phyloP scores from a whole-genome alignment of 768 basidiomycete genomes.

The Phanerochaete carnosa region DNA sequence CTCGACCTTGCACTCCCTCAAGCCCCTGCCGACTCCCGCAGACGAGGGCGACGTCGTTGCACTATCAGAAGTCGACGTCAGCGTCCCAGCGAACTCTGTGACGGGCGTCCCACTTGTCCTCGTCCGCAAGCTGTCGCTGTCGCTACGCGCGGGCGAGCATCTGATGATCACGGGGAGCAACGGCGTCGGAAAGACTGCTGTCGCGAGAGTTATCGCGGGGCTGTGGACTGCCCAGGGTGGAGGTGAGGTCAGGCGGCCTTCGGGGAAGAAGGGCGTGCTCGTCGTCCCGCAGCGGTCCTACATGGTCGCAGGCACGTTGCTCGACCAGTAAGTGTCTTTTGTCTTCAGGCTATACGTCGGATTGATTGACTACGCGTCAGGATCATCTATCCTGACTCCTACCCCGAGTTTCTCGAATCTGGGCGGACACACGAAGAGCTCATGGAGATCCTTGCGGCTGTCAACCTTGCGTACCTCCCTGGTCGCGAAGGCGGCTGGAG shows the following conservation, averaged over 20 bases:
- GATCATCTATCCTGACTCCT: constrained; percentile 89
- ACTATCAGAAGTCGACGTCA: constrained; percentile 66
- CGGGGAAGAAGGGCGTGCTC: constrained; percentile 57
- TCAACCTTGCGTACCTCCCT: constrained; percentile 82
- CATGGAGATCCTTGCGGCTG: constrained; percentile 73
- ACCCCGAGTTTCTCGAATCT: constrained; percentile 60
- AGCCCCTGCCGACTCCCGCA: constrained; percentile 42
- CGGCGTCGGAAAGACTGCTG: constrained; percentile 88
- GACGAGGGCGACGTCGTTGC: constrained; percentile 45
- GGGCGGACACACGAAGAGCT: constrained; percentile 68
- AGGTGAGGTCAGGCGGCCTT: constrained; percentile 26
- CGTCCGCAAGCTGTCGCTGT: constrained; percentile 65
- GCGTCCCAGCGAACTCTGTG: constrained; percentile 41
- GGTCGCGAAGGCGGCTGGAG: constrained; percentile 86
- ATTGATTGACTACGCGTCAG: constrained; percentile 22
- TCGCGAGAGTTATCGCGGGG: constrained; percentile 85
- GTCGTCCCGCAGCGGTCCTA: constrained; percentile 93
- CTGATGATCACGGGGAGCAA: constrained; percentile 92
- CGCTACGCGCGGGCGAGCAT: constrained; percentile 72
- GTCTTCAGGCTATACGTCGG: not conserved
- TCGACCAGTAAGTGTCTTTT: constrained; percentile 64
- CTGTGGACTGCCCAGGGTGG: constrained; percentile 70
- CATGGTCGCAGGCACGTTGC: constrained; percentile 80
- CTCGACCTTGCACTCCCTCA: constrained; percentile 78
- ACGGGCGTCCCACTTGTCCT: constrained; percentile 41